Evolutionary conservation across 2,329 filamentous ascomycete genomes (phyloP).

Genomic region (Paraphoma sp.): DNA sequence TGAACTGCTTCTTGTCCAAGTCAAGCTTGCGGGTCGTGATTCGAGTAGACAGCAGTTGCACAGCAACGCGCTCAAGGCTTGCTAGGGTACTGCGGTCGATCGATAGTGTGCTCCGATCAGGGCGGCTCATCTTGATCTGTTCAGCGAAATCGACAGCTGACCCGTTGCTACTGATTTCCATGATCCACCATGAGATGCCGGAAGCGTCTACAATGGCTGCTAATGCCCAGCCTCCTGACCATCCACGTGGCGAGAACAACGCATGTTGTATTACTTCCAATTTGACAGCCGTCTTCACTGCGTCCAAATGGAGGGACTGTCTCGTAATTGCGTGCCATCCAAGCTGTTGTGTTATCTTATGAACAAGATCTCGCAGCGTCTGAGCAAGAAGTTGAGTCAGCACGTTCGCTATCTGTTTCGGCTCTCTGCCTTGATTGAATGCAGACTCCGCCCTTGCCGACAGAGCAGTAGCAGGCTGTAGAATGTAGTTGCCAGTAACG

Average conservation of each 20-base stretch:
- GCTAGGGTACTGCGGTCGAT: slow-evolving; percentile 36
- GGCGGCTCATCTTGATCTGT: slow-evolving; percentile 32
- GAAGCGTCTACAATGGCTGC: slow-evolving; percentile 57
- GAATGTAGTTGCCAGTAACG: slow-evolving; percentile 75
- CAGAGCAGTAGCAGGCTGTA: slow-evolving; percentile 63
- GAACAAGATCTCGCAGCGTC: slow-evolving; percentile 68
- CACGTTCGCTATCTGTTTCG: slow-evolving; percentile 63
- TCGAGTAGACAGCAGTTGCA: slow-evolving; percentile 41
- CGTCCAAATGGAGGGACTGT: slow-evolving; percentile 53
- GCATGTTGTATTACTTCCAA: slow-evolving; percentile 66
- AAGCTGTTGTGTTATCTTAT: slow-evolving; percentile 64
- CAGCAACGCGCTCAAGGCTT: slow-evolving; percentile 49
- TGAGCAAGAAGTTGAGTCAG: slow-evolving; percentile 69
- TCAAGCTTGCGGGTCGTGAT: slow-evolving; percentile 34
- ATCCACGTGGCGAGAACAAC: slow-evolving; percentile 75
- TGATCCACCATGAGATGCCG: slow-evolving; percentile 48
- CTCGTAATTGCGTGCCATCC: slow-evolving; percentile 65
- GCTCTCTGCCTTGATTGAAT: slow-evolving; percentile 67
- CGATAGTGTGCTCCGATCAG: slow-evolving; percentile 20
- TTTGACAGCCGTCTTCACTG: slow-evolving; percentile 67
- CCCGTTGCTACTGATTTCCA: slow-evolving; percentile 34
- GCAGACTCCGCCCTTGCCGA: slow-evolving; percentile 63
- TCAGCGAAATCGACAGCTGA: slow-evolving; percentile 36
- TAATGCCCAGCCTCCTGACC: slow-evolving; percentile 75
- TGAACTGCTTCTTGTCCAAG: slow-evolving; percentile 28